Evolutionary conservation across 2,329 filamentous ascomycete genomes (phyloP).

Genomic region (Salinomyces thailandicus): DNA sequence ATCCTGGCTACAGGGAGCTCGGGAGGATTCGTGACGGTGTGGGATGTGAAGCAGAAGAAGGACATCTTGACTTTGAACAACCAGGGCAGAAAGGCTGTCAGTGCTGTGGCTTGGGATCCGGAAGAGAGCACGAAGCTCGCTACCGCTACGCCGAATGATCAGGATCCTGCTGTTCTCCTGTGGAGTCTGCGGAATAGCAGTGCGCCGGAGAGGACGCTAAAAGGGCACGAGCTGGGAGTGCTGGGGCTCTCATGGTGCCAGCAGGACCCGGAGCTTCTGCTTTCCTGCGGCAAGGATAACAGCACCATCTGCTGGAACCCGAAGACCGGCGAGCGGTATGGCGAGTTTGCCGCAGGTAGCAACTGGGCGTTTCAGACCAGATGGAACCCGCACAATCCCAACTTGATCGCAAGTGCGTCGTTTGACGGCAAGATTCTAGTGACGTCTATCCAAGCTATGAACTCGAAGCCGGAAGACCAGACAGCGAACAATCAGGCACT

Average conservation of each 20-base stretch:
- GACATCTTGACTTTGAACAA: slow-evolving; percentile 91
- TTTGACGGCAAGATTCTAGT: slow-evolving; percentile 95
- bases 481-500: slow-evolving; percentile 53
- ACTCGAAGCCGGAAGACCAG: slow-evolving; percentile 57
- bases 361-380: slow-evolving; percentile 97
- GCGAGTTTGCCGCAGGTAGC: slow-evolving; percentile 94
- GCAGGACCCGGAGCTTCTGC: slow-evolving; percentile 76
- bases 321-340: slow-evolving; percentile 73
- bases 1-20: slow-evolving; percentile 90
- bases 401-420: slow-evolving; percentile 84
- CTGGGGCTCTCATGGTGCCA: slow-evolving; percentile 91
- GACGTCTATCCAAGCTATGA: slow-evolving; percentile 90
- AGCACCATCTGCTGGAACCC: slow-evolving; percentile 94
- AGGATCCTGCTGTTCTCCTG: slow-evolving; percentile 73
- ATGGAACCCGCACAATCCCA: slow-evolving; percentile 89
- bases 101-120: slow-evolving; percentile 93
- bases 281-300: slow-evolving; percentile 96
- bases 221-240: slow-evolving; percentile 89
- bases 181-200: slow-evolving; percentile 97
- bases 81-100: slow-evolving; percentile 79
- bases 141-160: slow-evolving; percentile 84
- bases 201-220: slow-evolving; percentile 75
- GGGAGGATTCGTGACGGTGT: slow-evolving; percentile 92
- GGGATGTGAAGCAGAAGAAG: slow-evolving; percentile 97
- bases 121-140: slow-evolving; percentile 85